phyloP scores from a whole-genome alignment of 805 yeast species.

The Candida takata region DNA sequence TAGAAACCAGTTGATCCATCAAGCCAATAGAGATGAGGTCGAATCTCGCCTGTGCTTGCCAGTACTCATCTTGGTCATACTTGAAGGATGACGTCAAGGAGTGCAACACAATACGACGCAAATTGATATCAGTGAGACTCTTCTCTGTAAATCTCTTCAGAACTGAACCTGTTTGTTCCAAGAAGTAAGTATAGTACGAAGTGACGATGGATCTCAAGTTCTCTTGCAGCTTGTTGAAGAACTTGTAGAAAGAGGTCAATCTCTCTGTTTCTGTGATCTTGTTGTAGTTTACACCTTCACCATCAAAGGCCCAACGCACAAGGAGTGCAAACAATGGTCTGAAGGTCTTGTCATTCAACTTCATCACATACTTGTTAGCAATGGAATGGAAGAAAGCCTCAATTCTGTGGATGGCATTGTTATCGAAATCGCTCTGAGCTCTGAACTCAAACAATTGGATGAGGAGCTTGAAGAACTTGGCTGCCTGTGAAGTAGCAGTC shows the following conservation, averaged over 20 bases:
- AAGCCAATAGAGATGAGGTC: conserved; percentile 60
- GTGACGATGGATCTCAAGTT: conserved; percentile 83
- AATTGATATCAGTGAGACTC: conserved; percentile 36
- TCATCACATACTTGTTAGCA: conserved; percentile 74
- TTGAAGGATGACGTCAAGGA: conserved; percentile 77
- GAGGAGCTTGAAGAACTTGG: conserved; percentile 61
- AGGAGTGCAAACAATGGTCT: conserved; percentile 84
- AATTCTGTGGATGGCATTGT: conserved; percentile 69
- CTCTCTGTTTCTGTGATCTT: conserved; percentile 47
- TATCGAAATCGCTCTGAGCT: conserved; percentile 49
- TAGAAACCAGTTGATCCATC: conserved; percentile 54
- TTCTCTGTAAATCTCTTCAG: conserved; percentile 43
- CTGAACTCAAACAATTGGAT: conserved; percentile 67
- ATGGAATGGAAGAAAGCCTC: conserved; percentile 71
- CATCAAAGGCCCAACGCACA: conserved; percentile 89
- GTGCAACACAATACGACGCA: conserved; percentile 67
- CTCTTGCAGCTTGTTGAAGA: conserved; percentile 79
- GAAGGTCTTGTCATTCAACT: conserved; percentile 88
- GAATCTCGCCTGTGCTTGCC: conserved; percentile 86
- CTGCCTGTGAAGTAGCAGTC: conserved; percentile 63
- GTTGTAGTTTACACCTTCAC: conserved; percentile 53
- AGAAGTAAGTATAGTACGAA: conserved; percentile 74
- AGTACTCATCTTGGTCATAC: conserved; percentile 88
- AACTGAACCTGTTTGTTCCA: conserved; percentile 62
- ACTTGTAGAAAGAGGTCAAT: conserved; percentile 70